Base-by-base conservation (phyloP, 2,329 filamentous ascomycete species). In the Trichoderma harzianum region DNA sequence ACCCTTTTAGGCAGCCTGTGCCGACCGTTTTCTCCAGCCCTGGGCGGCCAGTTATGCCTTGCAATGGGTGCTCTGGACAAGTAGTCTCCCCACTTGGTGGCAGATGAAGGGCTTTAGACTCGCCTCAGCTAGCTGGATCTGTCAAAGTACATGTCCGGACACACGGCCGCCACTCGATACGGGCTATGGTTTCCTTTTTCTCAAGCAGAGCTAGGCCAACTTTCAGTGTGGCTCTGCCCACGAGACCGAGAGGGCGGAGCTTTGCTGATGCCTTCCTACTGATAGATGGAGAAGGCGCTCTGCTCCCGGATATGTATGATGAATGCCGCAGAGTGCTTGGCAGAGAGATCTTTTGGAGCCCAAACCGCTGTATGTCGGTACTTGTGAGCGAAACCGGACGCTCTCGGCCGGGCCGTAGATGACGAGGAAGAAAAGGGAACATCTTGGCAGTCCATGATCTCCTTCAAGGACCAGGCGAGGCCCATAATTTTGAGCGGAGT, bases 11-110 rank as follows among this genome's bases (percentile, higher is more conserved):
- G 66, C 55, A 69, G 34, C 66, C 66, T 47, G 7, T 61, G 10
- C 66, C 66, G 66, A 69, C 53, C 66, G 66, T 60, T 69, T 69
- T 69, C 66, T 69, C 28, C 36, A 69, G 66, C 66, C 51, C 64
- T 24, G 51, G 32, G 28, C 32, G 34, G 16, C 28, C 36, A n/a
- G 24, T 60, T 28, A 24, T 32, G 39, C 66, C 55, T 47, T 60
- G 66, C 14, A 60, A 60, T 43, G 11, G n/a, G 47, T 57, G 66
- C 43, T 47, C 26, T 57, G 58, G 32, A 26, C 57, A 34, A 21
- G 57, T n/a, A 34, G n/a, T 30, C 53, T 68, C 55, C 66, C 66
- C 66, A 69, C 66, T 69, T 61, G 57, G 55, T 21, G 36, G 66
- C 55, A 61, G 55, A 36, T 60, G 55, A 60, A 61, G 36, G 36